Base-by-base conservation (phyloP, 768 basidiomycete genomes). In the Lactarius sp. region DNA sequence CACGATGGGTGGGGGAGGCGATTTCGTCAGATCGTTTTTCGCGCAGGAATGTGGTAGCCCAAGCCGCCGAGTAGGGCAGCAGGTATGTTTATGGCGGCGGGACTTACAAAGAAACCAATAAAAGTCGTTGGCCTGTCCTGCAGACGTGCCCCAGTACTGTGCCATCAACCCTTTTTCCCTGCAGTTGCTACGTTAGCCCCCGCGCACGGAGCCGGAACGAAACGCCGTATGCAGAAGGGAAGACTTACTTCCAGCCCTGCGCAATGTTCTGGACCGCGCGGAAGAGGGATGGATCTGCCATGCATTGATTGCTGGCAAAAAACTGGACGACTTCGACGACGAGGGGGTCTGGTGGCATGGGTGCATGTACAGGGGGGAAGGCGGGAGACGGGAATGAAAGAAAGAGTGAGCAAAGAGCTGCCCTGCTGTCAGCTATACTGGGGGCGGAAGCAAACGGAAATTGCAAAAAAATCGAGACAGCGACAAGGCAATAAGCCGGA, bases 81-180 rank as follows among this genome's bases (percentile, higher is more conserved):
- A 27, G 27, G 27, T 27, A 27, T 27, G 27, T 27, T 27, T 27
- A 27, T 27, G 27, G 27, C 27, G 27, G 27, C 27, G 27, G 49
- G 1, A 55, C 62, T 47, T 9, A 64, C 62, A n/a, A 16, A 64
- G 52, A 16, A 60, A n/a, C 62, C 57, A 64, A 16, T 41, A 64
- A 14, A 54, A 27, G 42, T 50, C 47, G 7, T 22, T 60, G 6
- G 46, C 20, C 7, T 14, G 27, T 37, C 27, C 8, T 4, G 36
- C 12, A 1, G 52, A 46, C 14, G 47, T 5, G 47, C 62, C 62
- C 62, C 62, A 64, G 41, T 64, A 51, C 52, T 64, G 59, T 12
- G 39, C 47, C 7, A 50, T 56, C 18, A 64, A 7, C 1, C 63
- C 63, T 18, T 36, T 59, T 36, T 51, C 59, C 37, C 63, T 64